A percentile compares a stretch with the other conserved stretches of the same genome.
Evolutionary conservation across 805 yeast genomes (phyloP).

Genomic region (Yarrowia sp.): DNA sequence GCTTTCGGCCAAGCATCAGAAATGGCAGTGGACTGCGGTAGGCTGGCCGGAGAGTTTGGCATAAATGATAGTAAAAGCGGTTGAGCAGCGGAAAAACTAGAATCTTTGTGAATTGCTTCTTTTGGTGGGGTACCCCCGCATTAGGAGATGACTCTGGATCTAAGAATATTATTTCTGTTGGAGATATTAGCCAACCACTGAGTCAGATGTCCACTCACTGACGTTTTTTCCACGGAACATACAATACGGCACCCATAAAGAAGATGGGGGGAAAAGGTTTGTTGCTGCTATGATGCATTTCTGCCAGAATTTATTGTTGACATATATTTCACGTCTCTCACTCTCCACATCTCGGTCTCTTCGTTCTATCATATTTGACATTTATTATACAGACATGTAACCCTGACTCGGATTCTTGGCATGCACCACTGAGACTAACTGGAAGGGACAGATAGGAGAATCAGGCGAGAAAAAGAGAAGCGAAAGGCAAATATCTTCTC

Average conservation of each 20-base stretch:
- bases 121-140: conserved; percentile 3
- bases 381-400: conserved; percentile 5
- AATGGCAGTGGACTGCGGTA: conserved; percentile 30
- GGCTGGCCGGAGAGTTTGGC: conserved; percentile 1
- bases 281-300: background rate
- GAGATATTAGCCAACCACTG: background rate
- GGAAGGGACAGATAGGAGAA: conserved; percentile 7
- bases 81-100: background rate
- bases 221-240: background rate
- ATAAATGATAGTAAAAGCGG: conserved; percentile 2
- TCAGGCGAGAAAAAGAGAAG: background rate
- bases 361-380: background rate
- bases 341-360: background rate
- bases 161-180: background rate
- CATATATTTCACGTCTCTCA: background rate
- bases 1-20: conserved; percentile 16
- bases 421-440: conserved; percentile 25
- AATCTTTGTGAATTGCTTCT: background rate
- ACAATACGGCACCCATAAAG: background rate
- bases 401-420: conserved; percentile 37
- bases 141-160: background rate
- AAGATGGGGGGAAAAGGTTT: background rate
- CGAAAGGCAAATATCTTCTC: background rate
- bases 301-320: background rate
- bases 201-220: background rate